Evolutionary conservation across 768 basidiomycete species (phyloP).

Genomic region (Podaxis pistillaris): DNA sequence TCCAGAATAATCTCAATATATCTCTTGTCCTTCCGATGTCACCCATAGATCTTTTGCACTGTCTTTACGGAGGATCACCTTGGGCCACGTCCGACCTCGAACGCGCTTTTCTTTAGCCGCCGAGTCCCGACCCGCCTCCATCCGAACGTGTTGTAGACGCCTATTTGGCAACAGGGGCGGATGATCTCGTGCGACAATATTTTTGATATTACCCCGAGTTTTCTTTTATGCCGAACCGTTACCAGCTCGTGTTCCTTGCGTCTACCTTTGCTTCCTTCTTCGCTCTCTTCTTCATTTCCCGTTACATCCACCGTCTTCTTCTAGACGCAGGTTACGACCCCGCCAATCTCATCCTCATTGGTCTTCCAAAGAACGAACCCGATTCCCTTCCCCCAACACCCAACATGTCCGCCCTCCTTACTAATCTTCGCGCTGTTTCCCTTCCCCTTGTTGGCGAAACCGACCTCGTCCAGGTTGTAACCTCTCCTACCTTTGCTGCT

Average conservation of each 20-base stretch:
- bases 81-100: not conserved
- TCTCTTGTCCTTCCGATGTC: too few species aligned
- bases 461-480: conserved; percentile 28
- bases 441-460: conserved; percentile 35
- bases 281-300: conserved; percentile 44
- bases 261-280: conserved; percentile 49
- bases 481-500: conserved; percentile 30
- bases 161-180: not conserved
- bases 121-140: not conserved
- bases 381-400: conserved; percentile 5
- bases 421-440: conserved; percentile 30
- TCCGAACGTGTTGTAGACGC: not conserved
- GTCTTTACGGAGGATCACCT: not conserved
- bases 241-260: conserved; percentile 53
- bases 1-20: too few species aligned
- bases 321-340: conserved; percentile 55
- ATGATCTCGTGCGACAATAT: not conserved
- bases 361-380: conserved; percentile 33
- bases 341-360: conserved; percentile 60
- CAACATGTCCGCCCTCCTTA: conserved; percentile 18
- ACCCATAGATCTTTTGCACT: too few species aligned
- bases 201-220: conserved; percentile 10
- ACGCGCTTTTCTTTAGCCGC: not conserved
- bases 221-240: conserved; percentile 50
- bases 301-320: conserved; percentile 43